Base-by-base conservation (phyloP, 2,329 filamentous ascomycete genomes). In the Cryphonectria japonica region DNA sequence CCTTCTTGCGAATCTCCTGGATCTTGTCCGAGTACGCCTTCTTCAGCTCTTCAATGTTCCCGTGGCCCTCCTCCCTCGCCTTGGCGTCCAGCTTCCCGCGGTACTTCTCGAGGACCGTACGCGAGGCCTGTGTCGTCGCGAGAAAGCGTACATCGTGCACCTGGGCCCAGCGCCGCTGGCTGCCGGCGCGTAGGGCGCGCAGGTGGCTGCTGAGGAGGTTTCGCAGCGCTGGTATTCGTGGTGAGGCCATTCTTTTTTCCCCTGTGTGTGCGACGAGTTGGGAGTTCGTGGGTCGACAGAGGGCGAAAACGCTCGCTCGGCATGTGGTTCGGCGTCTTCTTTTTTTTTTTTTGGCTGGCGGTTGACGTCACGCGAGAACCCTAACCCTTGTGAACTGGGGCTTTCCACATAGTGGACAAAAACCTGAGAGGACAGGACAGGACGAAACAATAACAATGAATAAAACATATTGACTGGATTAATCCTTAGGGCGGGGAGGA, bases 61-160 rank as follows among this genome's bases (percentile, higher is more conserved):
- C 85, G 70, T 87, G 83, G n/a, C 92, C 91, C 79, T 92, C 86
- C 82, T 91, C 83, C 78, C 89, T 89, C 14, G 94, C 95, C 82
- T 97, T 77, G 74, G 87, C 84, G 75, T 92, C 88, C 73, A 99
- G 91, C 84, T 97, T 97, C 70, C 91, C 88, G 76, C 89, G 89
- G 84, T 99, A 99, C 81, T 93, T 97, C 74, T 97, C 94, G 74
- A 93, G 79, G 54, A 98, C 85, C 76, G 87, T 86, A 71, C 88
- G 87, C 63, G 91, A 86, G 70, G 89, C 84, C 71, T 89, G 88
- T 73, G 94, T 93, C 22, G 94, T 96, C 73, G 92, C 92, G 62
- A 97, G 88, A 85, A 95, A 97, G 74, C 95, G 93, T 64, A 97
- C 91, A 81, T 98, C 93, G 81, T 97, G 93, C 41, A 98, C 94